Percentiles rank a stretch among this genome's conserved stretches.
phyloP scores from a whole-genome alignment of 164 flowering plant genomes.

The Umbellularia californica region DNA sequence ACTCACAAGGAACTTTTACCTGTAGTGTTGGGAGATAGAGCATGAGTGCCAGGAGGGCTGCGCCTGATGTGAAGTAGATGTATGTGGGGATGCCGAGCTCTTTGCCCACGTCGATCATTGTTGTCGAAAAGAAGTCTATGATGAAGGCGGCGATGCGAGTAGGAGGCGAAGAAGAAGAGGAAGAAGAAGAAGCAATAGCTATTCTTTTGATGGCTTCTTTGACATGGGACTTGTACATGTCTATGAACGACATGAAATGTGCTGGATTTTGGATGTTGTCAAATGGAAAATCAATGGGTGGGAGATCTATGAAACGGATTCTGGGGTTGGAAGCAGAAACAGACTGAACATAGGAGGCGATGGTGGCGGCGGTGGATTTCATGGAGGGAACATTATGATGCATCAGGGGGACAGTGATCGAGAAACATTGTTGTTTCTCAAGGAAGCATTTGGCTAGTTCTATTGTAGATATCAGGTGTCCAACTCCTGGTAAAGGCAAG shows the following conservation, averaged over 20 bases:
- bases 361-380: not conserved
- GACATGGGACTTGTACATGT: conserved; percentile 10
- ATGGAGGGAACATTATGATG: not conserved
- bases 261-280: not conserved
- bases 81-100: conserved; percentile 13
- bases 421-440: not conserved
- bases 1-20: not conserved
- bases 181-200: not conserved
- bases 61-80: conserved; percentile 8
- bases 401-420: conserved; percentile 11
- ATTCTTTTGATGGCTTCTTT: conserved; percentile 3
- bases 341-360: not conserved
- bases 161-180: not conserved
- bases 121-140: conserved; percentile 8
- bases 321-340: not conserved
- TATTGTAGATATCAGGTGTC: conserved; percentile 7
- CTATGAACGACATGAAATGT: conserved; percentile 10
- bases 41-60: conserved; percentile 6
- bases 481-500: conserved; percentile 6
- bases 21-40: conserved; percentile 13
- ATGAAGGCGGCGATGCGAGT: conserved; percentile 4
- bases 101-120: conserved; percentile 5
- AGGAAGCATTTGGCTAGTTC: conserved; percentile 9
- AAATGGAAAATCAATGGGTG: conserved; percentile 3
- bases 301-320: conserved; percentile 11